Conservation (phyloP, 768 basidiomycete genomes). For the Tricholoma bakamatsutake region DNA sequence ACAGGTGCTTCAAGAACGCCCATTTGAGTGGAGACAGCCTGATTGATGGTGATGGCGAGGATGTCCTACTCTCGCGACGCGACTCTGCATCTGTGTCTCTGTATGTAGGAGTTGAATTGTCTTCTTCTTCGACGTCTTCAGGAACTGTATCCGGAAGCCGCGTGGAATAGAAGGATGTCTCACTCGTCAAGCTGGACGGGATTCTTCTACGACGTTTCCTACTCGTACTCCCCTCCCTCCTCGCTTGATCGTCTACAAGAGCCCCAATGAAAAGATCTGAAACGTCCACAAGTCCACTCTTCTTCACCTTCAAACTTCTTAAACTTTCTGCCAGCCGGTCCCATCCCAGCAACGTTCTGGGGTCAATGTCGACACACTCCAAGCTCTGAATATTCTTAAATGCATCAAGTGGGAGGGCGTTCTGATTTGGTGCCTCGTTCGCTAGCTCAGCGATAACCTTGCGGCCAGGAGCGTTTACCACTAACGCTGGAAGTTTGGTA, state of each 20-base stretch:
- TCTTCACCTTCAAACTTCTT: conserved; percentile 66
- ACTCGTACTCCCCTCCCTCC: conserved; percentile 50
- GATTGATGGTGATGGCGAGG: conserved; percentile 25
- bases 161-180: conserved; percentile 43
- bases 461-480: conserved; percentile 56
- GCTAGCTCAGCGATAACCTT: conserved; percentile 65
- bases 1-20: conserved; percentile 72
- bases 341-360: conserved; percentile 79
- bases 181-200: conserved; percentile 30
- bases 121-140: conserved; percentile 34
- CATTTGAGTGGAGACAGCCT: conserved; percentile 59
- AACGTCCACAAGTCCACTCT: conserved; percentile 79
- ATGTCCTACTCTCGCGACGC: conserved; percentile 14
- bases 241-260: conserved; percentile 71
- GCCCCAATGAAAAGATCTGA: conserved; percentile 70
- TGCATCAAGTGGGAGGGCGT: conserved; percentile 71
- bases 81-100: conserved; percentile 9
- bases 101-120: conserved; percentile 4
- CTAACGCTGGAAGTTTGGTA: conserved; percentile 81
- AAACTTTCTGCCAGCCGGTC: conserved; percentile 68
- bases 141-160: conserved; percentile 52
- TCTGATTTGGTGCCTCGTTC: conserved; percentile 62
- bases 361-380: conserved; percentile 77
- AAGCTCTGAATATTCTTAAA: conserved; percentile 83
- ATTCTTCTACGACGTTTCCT: conserved; percentile 42